Conservation (phyloP, 2,329 filamentous ascomycete species). For the Trichoderma lentiforme region DNA sequence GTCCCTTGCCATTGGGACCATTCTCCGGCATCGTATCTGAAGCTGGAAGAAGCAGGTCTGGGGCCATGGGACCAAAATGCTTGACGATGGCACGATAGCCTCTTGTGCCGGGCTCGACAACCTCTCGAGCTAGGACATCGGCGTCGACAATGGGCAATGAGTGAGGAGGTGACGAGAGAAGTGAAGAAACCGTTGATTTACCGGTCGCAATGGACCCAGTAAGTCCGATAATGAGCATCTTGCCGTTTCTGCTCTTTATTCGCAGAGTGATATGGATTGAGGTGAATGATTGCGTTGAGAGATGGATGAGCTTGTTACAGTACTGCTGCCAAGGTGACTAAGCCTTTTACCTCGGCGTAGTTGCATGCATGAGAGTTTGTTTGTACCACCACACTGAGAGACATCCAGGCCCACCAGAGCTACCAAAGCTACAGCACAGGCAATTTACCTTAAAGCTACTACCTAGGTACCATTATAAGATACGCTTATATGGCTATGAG, state of each 20-base stretch:
- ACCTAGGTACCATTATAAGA: not conserved
- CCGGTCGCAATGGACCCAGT: slow-evolving; percentile 97
- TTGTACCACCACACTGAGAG: not conserved
- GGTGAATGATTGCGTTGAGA: not conserved
- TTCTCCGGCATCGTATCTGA: slow-evolving; percentile 50
- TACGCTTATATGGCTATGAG: not conserved
- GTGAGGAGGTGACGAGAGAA: slow-evolving; percentile 78
- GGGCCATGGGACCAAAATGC: slow-evolving; percentile 78
- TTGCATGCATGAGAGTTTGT: not conserved
- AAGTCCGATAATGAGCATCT: slow-evolving; percentile 90
- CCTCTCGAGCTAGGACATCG: slow-evolving; percentile 85
- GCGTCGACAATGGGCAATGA: slow-evolving; percentile 90
- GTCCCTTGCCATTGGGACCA: slow-evolving; percentile 59
- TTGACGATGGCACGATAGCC: slow-evolving; percentile 80
- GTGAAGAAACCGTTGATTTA: slow-evolving; percentile 89
- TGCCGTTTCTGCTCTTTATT: slow-evolving; percentile 6
- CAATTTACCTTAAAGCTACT: not conserved
- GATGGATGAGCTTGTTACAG: not conserved
- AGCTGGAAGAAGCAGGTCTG: slow-evolving; percentile 71
- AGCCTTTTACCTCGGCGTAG: not conserved
- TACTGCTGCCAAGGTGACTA: not conserved
- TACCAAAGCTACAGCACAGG: not conserved
- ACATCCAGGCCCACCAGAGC: not conserved
- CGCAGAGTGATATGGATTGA: not conserved
- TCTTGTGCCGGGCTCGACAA: slow-evolving; percentile 85